phyloP scores from a whole-genome alignment of 106 monocot genomes.

The Amphibolis antarctica region DNA sequence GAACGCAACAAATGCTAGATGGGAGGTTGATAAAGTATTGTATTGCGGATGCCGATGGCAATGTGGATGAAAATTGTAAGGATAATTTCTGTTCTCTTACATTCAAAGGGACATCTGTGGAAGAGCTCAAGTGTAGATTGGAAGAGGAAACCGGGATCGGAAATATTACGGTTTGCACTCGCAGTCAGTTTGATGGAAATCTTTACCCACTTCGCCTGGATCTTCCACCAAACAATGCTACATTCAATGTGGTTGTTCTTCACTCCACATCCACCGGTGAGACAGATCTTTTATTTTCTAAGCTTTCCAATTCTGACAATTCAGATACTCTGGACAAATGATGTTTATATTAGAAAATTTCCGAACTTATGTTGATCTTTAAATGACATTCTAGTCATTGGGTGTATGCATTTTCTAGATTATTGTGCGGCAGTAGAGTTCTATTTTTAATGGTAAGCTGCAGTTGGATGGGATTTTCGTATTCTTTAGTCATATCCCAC shows the following conservation, averaged over 20 bases:
- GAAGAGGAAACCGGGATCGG: constrained; percentile 42
- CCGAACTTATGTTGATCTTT: no score
- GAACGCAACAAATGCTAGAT: constrained; percentile 28
- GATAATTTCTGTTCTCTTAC: constrained; percentile 9
- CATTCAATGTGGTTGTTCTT: constrained; percentile 61
- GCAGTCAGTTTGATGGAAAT: constrained; percentile 36
- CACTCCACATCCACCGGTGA: constrained; percentile 39
- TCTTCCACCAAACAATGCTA: constrained; percentile 56
- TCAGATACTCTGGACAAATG: no score
- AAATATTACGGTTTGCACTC: constrained; percentile 57
- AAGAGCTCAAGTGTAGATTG: constrained; percentile 43
- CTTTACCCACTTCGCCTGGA: constrained; percentile 53
- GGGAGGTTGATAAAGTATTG: constrained; percentile 58
- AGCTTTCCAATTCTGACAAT: no score
- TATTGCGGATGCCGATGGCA: constrained; percentile 43
- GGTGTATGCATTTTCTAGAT: no score
- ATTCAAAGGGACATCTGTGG: constrained; percentile 57
- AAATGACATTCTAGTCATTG: no score
- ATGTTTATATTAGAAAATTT: no score
- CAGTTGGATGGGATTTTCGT: no score
- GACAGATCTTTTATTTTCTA: background rate
- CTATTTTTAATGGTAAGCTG: no score
- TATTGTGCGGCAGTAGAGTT: no score
- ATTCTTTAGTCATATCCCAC: no score
- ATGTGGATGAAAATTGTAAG: constrained; percentile 27